Evolutionary conservation across 2,329 filamentous ascomycete genomes (phyloP), one percentile per base, ranked within the genome.

Genomic region (Neonectria neomacrospora): DNA sequence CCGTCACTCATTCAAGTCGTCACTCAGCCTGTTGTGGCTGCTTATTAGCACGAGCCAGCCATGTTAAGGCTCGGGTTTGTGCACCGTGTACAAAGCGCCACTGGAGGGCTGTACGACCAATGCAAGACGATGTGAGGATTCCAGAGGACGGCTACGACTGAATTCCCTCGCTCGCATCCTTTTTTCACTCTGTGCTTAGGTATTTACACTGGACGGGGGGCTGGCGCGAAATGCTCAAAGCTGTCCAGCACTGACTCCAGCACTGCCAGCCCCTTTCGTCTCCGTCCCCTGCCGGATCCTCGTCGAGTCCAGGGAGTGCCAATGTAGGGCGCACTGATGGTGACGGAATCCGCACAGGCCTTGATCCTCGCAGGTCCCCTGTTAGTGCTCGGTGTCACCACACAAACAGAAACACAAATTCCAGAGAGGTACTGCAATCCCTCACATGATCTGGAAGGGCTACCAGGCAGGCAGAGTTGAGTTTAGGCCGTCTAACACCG

Each of bases 291-390:
- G 26, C 16, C 23, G 16, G 26, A 48, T 48, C 45, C 45, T 26
- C 45, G 42, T 30, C 45, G 16, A 41, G 14, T 30, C 23, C 16
- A 32, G 23, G 45, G 45, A 18, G 45, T 48, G 23, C 45, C 45
- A 28, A 48, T 30, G 45, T 16, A 41, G n/a, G 34, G 34, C n/a
- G 23, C 22, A 47, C 22, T 28, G 44, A 47, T 47, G 23, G 26
- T 48, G 45, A 48, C n/a, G 23, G 45, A 48, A 48, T 48, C 18
- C 45, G 45, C 45, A 48, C 45, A 30, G 45, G 45, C 26, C 45
- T 48, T 16, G 26, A n/a, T 48, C 45, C 45, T 18, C 26, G n/a
- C 16, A 9, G 20, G 44, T 26, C n/a, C 37, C 37, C 10, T 48
- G 45, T 26, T 30, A 37, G 34, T 37, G 16, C 26, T 48, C 16